Conservation (phyloP, 2,329 filamentous ascomycete species). For the Colletotrichum sp. region DNA sequence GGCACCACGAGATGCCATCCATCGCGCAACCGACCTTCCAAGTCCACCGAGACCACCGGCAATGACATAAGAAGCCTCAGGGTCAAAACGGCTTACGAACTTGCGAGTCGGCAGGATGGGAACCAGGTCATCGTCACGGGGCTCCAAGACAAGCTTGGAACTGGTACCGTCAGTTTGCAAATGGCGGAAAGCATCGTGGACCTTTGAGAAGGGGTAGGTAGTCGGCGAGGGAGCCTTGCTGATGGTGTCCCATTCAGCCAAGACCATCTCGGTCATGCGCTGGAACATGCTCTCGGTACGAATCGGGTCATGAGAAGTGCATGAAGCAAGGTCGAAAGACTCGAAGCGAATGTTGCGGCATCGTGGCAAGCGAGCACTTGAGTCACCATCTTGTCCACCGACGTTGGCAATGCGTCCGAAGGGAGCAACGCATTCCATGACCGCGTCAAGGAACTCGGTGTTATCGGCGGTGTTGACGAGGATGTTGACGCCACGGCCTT, state of each 20-base stretch:
- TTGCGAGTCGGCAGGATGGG: slow-evolving; percentile 1
- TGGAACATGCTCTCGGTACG: neutral
- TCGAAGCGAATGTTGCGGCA: slow-evolving; percentile 51
- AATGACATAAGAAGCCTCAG: slow-evolving; percentile 12
- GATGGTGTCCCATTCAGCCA: slow-evolving; percentile 36
- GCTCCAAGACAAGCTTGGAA: neutral
- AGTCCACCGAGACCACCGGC: slow-evolving; percentile 29
- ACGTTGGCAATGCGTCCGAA: slow-evolving; percentile 53
- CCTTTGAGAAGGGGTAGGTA: neutral
- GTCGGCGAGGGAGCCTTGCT: neutral
- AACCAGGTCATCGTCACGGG: neutral
- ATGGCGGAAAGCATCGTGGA: slow-evolving; percentile 22
- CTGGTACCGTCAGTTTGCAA: slow-evolving; percentile 8
- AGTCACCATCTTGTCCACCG: slow-evolving; percentile 35
- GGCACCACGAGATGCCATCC: slow-evolving; percentile 30
- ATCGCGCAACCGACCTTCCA: slow-evolving; percentile 23
- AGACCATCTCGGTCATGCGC: slow-evolving; percentile 29
- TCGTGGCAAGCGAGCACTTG: slow-evolving; percentile 46
- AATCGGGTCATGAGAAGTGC: neutral
- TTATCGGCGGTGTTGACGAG: slow-evolving; percentile 43
- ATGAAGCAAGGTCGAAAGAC: slow-evolving; percentile 43
- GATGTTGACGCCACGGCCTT: slow-evolving; percentile 35
- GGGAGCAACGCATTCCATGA: slow-evolving; percentile 46
- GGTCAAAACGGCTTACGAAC: neutral
- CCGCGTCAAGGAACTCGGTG: slow-evolving; percentile 43